Base-by-base conservation (phyloP, 1,139 yeast species). In the Yueomyces sp. region DNA sequence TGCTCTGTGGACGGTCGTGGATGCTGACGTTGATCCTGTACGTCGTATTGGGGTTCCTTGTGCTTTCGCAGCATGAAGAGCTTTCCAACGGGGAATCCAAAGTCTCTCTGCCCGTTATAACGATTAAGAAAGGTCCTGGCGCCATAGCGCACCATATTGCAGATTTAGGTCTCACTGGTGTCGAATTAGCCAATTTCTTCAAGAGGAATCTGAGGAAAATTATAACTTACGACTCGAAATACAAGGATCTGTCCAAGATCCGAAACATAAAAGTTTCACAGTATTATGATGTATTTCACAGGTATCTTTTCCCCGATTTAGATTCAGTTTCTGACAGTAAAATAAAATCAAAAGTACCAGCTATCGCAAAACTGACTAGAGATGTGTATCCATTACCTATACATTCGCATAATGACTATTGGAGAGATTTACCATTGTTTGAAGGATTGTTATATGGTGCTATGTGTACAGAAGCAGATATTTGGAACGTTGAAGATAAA, bases 391-490 rank as follows among this genome's bases (percentile, higher is more conserved):
- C 53, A 2, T 59, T 72, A 32, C 67, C 69, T 42, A 65, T 80
- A 26, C 91, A 81, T 53, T 78, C 86, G 0, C 91, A 82, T 55
- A 82, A 81, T 54, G 91, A 82, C 56, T 82, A 82, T 58, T 79
- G 85, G 86, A 65, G 89, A 49, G 49, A 57, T 2, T 57, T 64
- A 4, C 91, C 91, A 0, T 64, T 82, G 7, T 67, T 75, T 45
- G 81, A 78, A 46, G 89, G 87, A 0, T 59, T 81, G 35, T 63
- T 69, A 11, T 60, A 64, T 30, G 91, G 89, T 1, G 71, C 75
- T 28, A 68, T 68, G 41, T 76, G 85, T 41, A 70, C 81, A 6
- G 91, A 82, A 59, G 81, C 83, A 27, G 93, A 82, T 56, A 73
- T 81, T 37, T 82, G 86, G 86, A 61, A 64, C 38, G 68, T 70